Base-by-base conservation (phyloP, 164 flowering plant species). In the Euptelea pleiosperma region DNA sequence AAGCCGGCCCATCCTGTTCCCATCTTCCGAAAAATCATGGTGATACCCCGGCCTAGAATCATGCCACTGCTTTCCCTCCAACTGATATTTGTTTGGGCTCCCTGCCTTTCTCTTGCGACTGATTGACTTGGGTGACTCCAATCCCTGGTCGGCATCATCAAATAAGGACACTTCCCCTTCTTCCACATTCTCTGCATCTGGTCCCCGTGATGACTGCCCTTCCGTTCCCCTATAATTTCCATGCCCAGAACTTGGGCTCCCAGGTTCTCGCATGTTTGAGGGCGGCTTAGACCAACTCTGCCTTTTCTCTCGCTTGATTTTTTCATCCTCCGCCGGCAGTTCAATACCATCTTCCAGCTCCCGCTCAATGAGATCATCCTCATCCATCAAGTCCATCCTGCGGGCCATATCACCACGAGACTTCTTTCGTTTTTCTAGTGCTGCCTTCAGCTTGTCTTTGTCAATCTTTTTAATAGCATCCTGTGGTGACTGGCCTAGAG, bases 341-440 rank as follows among this genome's bases (percentile, higher is more conserved):
- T 89, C 98, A 52, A 92, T 60, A 8, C 91, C 98, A 67, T 81
- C 94, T 67, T 92, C 98, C 56, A 92, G 75, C 67, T 84, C 93
- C 60, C 82, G 75, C 77, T 87, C 96, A 60, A 89, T 86, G 12
- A 88, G 77, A 61, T 85, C 97, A 78, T 83, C 83, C 30, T 89
- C 96, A 75, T 91, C 96, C 85, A 85, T 67, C 50, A 74, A 37
- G 29, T 87, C 93, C 18, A 44, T 75, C 67, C 76, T 85, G 28
- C 70, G 62, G 2, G 79, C 59, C 11, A 65, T 60, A 14, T 78
- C 87, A 12, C 76, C 77, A 41, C 80, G 82, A 4, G 75, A 65
- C 63, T 87, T 87, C 70, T 69, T 82, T 26, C 78, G 60, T 69
- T 87, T 84, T 70, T 82, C 92, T 1, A 83, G 56, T 19, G 78